Base-by-base conservation (phyloP, 208 protist genomes). In the Wallacemonas sp. region DNA sequence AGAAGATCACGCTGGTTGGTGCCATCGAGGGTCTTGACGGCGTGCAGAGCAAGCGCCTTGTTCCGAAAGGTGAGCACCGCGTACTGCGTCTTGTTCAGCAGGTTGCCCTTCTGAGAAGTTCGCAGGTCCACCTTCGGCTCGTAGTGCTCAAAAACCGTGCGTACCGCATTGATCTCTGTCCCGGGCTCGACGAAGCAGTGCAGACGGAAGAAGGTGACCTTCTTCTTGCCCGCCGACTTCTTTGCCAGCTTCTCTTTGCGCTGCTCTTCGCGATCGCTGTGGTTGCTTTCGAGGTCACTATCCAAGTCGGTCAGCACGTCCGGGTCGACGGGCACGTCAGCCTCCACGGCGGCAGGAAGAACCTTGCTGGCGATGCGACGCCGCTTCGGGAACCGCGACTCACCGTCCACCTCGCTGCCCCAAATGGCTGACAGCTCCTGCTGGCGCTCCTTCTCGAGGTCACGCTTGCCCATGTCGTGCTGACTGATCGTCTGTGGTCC, bases 131-230 rank as follows among this genome's bases (percentile, higher is more conserved):
- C 86, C 59, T 93, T 96, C 1, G 90, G 91, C 57, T 91, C 86
- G 72, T 96, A 96, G 5, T 72, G 78, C 38, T 93, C 87, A 61
- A 96, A 93, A 3, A 92, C 87, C 0, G 77, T 92, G 3, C 91
- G 85, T 23, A 96, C 86, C 2, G 72, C 85, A 57, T 96, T 93
- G 28, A 79, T 74, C 59, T 89, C 86, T 22, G 87, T 94, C n/a
- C 91, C 91, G n/a, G 91, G 86, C 44, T 84, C 87, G 26, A 96
- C 81, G 67, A 96, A 93, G 67, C 91, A 96, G 62, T 96, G 91
- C 20, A 96, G 76, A 10, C 91, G 80, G 63, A 94, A 96, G 10
- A 78, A 57, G 25, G 61, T 74, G 0, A 28, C 44, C 25, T 55
- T 61, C 39, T 76, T 77, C 50, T 85, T 87, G 52, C 59, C 70